Percentiles rank a stretch among this genome's conserved stretches.
Evolutionary conservation across 108 stramenopile genomes (phyloP).

Genomic region (Poteriospumella lacustris): DNA sequence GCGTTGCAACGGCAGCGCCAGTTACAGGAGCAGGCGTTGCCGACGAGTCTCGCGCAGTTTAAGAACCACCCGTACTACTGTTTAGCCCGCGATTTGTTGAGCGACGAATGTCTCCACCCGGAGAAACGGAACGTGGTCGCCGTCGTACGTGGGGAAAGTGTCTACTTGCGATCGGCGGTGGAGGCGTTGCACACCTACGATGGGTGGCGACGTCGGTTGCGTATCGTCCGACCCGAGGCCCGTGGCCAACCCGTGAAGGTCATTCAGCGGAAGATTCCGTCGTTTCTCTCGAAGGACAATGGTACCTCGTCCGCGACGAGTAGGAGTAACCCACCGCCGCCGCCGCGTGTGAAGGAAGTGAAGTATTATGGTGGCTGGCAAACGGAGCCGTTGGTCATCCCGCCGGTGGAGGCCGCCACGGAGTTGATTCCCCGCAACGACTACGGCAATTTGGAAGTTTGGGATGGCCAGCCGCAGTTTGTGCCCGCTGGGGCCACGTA

Average conservation of each 20-base stretch:
- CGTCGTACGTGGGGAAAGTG: neutral
- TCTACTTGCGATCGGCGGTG: neutral
- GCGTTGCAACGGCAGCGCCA: too few relatives aligned
- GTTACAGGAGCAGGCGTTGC: too few relatives aligned
- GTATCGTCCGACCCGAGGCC: neutral
- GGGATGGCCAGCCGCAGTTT: neutral
- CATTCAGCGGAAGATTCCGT: too few relatives aligned
- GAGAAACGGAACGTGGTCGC: neutral
- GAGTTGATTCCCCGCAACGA: neutral
- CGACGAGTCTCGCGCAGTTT: neutral
- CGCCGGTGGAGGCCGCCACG: neutral
- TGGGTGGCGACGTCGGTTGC: neutral
- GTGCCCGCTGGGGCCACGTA: neutral
- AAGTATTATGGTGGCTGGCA: neutral
- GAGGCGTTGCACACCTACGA: neutral
- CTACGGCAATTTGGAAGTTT: constrained; percentile 4
- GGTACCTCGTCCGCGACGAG: too few relatives aligned
- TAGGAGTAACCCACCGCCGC: too few relatives aligned
- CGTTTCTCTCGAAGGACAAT: too few relatives aligned
- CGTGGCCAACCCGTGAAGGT: too few relatives aligned
- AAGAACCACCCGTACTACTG: neutral
- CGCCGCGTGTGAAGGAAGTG: too few relatives aligned
- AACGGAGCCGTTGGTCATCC: neutral
- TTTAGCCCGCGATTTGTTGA: neutral
- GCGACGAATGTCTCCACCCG: neutral